These are phyloP conservation scores for Abelmoschus esculentus DNA, from an alignment of 345 rosid genomes.

Conservation along the genomic window DNA sequence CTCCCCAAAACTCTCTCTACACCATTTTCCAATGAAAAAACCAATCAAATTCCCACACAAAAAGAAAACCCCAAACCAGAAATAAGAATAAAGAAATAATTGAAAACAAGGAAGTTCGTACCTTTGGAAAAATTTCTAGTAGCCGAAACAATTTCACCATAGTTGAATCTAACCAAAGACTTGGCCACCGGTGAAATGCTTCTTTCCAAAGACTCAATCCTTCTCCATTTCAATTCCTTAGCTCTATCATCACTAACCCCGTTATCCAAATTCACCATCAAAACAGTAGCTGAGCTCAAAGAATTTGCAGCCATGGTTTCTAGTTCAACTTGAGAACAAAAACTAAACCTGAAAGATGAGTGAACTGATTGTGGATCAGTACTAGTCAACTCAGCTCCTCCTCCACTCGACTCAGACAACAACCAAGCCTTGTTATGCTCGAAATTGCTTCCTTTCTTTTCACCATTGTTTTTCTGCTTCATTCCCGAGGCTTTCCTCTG, in stretches of 20 bases:
- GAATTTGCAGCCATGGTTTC: slow-evolving; percentile 52
- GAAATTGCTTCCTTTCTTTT: slow-evolving; percentile 20
- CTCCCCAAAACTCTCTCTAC: slow-evolving; percentile 90
- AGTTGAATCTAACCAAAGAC: slow-evolving; percentile 58
- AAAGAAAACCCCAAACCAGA: neutral
- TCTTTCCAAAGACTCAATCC: slow-evolving; percentile 69
- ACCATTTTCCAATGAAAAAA: slow-evolving; percentile 19
- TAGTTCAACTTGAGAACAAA: slow-evolving; percentile 79
- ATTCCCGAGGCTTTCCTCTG: slow-evolving; percentile 16
- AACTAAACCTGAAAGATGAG: slow-evolving; percentile 88
- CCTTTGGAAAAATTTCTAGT: slow-evolving; percentile 82
- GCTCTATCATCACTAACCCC: slow-evolving; percentile 51
- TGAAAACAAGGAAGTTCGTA: slow-evolving; percentile 14
- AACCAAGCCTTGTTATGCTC: slow-evolving; percentile 89
- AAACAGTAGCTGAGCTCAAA: slow-evolving; percentile 54
- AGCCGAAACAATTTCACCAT: slow-evolving; percentile 61
- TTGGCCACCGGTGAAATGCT: slow-evolving; percentile 61
- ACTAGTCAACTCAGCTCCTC: slow-evolving; percentile 53
- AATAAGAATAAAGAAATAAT: neutral
- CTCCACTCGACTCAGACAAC: slow-evolving; percentile 65
- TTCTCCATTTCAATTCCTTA: slow-evolving; percentile 55
- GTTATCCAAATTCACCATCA: slow-evolving; percentile 78
- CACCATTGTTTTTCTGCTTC: slow-evolving; percentile 17
- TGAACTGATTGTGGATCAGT: slow-evolving; percentile 77
- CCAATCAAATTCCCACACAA: neutral